A percentile compares a stretch with the other conserved stretches of the same genome.
phyloP scores from a whole-genome alignment of 2,329 filamentous ascomycete species.

The Colletotrichum liriopes region DNA sequence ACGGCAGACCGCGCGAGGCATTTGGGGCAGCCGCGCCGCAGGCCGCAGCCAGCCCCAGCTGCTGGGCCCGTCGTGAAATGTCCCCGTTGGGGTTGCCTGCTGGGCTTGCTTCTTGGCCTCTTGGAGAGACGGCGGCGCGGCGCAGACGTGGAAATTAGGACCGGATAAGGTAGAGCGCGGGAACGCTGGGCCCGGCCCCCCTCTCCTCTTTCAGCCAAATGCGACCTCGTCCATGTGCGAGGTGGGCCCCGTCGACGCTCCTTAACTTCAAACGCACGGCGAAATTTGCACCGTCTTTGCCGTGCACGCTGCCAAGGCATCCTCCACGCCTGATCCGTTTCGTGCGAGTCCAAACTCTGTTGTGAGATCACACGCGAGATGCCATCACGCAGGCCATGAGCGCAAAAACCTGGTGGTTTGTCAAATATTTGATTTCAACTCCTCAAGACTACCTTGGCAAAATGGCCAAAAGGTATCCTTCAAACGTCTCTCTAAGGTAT shows the following conservation, averaged over 20 bases:
- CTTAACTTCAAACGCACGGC: conserved; percentile 31
- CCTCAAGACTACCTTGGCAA: conserved; percentile 11
- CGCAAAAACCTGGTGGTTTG: background rate
- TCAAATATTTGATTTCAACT: conserved; percentile 22
- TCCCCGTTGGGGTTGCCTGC: background rate
- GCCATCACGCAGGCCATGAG: background rate
- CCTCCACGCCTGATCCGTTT: background rate
- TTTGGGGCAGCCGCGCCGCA: conserved; percentile 8
- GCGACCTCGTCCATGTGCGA: conserved; percentile 4
- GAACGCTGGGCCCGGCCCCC: background rate
- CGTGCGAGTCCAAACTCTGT: background rate
- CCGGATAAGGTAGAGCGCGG: conserved; percentile 30
- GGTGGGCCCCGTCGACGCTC: conserved; percentile 3
- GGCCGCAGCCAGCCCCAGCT: background rate
- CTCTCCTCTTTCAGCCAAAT: conserved; percentile 12
- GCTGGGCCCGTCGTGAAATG: background rate
- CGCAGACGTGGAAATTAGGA: conserved; percentile 34
- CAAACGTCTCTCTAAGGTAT: conserved; percentile 19
- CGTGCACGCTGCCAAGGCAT: background rate
- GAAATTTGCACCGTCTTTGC: conserved; percentile 24
- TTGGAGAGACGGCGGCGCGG: background rate
- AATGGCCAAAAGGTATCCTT: conserved; percentile 8
- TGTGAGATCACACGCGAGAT: background rate
- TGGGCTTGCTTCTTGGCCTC: background rate
- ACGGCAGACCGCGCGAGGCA: background rate